Percentiles rank a stretch among this genome's conserved stretches.
These are phyloP conservation scores for Neurospora terricola DNA, from an alignment of 495 filamentous ascomycete genomes.

Conservation along the genomic window DNA sequence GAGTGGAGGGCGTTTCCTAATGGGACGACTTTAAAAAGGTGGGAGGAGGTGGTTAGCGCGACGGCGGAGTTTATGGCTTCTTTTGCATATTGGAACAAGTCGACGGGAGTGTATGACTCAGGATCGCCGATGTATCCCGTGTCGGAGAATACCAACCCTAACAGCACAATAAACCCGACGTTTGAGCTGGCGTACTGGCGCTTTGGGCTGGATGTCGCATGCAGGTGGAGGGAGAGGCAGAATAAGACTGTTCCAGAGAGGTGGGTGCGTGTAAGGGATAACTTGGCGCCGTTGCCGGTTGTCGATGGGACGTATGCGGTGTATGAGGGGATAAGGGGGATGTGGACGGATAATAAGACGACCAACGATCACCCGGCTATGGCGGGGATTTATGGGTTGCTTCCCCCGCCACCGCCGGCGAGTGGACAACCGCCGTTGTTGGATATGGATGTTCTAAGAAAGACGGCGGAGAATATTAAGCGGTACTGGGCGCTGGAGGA, in stretches of 20 bases:
- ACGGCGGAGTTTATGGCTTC: conserved; percentile 44
- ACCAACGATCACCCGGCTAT: conserved; percentile 42
- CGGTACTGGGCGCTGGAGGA: conserved; percentile 37
- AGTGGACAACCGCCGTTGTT: conserved; percentile 20
- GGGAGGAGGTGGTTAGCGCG: conserved; percentile 31
- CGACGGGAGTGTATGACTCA: conserved; percentile 36
- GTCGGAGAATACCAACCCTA: conserved; percentile 42
- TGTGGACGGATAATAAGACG: conserved; percentile 36
- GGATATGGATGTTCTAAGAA: conserved; percentile 28
- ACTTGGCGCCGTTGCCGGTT: conserved; percentile 37
- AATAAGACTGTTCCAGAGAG: conserved; percentile 19
- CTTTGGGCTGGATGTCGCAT: conserved; percentile 37
- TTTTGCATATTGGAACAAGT: conserved; percentile 37
- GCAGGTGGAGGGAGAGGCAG: conserved; percentile 30
- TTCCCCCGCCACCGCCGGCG: conserved; percentile 34
- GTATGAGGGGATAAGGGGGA: conserved; percentile 40
- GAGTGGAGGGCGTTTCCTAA: conserved; percentile 36
- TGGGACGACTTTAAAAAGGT: conserved; percentile 28
- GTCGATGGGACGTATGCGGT: conserved; percentile 35
- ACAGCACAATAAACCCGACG: conserved; percentile 38
- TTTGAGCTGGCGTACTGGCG: conserved; percentile 46
- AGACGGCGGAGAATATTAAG: conserved; percentile 34
- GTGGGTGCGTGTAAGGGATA: conserved; percentile 34
- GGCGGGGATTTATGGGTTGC: conserved; percentile 38
- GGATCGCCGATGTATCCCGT: conserved; percentile 45